phyloP scores from a whole-genome alignment of 768 basidiomycete species.

The Ramaria rubella region DNA sequence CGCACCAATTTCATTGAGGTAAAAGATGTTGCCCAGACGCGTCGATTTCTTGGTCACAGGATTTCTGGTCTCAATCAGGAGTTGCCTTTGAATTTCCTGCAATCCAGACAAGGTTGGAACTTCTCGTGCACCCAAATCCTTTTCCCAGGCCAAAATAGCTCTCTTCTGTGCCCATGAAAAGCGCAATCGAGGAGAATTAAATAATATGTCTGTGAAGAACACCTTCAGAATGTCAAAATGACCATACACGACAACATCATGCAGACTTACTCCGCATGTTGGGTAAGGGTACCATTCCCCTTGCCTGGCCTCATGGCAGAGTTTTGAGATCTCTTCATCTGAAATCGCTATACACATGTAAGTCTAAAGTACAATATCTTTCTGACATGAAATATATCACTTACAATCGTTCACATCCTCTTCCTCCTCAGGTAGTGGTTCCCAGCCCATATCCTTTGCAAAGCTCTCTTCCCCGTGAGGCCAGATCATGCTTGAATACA shows the following conservation, averaged over 20 bases:
- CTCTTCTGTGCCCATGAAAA: not conserved
- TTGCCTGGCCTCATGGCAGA: not conserved
- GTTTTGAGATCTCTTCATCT: not conserved
- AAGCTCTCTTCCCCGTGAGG: not conserved
- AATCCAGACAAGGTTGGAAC: conserved; percentile 26
- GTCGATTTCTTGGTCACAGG: conserved; percentile 18
- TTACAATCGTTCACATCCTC: not conserved
- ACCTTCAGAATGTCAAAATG: not conserved
- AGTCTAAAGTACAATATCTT: not conserved
- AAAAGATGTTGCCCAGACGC: conserved; percentile 25
- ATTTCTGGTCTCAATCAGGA: conserved; percentile 12
- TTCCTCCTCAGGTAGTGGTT: not conserved
- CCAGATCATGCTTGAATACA: no score
- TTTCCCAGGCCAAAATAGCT: not conserved
- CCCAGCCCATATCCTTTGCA: not conserved
- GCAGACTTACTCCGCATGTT: not conserved
- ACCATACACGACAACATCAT: not conserved
- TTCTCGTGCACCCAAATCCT: conserved; percentile 23
- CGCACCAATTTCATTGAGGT: conserved; percentile 20
- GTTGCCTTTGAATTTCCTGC: conserved; percentile 18
- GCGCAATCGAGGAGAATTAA: not conserved
- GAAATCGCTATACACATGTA: not conserved
- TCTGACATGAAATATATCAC: not conserved
- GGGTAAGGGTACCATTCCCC: not conserved
- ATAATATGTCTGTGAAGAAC: not conserved